A percentile compares a stretch with the other conserved stretches of the same genome.
phyloP scores from a whole-genome alignment of 2,329 filamentous ascomycete genomes.

The Colletotrichum viniferum region DNA sequence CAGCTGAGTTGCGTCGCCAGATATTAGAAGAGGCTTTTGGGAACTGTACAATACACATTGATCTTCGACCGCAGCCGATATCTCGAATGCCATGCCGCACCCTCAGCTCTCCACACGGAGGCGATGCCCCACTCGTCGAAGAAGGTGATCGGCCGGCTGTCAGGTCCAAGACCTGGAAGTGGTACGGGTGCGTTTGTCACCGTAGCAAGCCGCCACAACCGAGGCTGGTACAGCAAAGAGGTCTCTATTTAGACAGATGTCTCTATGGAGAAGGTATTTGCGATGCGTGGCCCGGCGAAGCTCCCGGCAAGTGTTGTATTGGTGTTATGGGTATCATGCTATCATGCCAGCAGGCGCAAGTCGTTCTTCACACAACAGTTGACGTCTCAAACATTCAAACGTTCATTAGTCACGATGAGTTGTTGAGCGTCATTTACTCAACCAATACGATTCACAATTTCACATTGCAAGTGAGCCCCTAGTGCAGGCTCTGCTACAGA shows the following conservation, averaged over 20 bases:
- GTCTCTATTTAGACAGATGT: neutral
- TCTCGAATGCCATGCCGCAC: neutral
- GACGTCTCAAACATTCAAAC: fast-evolving
- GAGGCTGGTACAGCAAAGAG: fast-evolving
- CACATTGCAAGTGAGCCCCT: no score
- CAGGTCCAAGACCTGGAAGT: neutral
- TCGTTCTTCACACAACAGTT: no score
- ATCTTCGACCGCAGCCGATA: neutral
- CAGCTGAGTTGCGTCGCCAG: neutral
- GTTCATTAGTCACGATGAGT: no score
- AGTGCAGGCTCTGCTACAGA: no score
- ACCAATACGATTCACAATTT: no score
- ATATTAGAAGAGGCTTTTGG: neutral
- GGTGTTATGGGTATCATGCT: no score
- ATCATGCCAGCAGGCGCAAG: no score
- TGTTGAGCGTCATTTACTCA: no score
- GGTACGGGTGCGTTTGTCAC: neutral
- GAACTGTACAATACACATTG: neutral
- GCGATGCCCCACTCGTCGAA: neutral
- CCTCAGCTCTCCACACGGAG: neutral
- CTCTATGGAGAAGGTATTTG: neutral
- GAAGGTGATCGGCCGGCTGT: neutral
- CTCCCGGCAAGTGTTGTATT: no score
- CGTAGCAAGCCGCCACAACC: neutral
- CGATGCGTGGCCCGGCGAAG: no score